A percentile compares a stretch with the other conserved stretches of the same genome.
Conservation (phyloP, 2,329 filamentous ascomycete species). For the Calonectria hawksworthii region DNA sequence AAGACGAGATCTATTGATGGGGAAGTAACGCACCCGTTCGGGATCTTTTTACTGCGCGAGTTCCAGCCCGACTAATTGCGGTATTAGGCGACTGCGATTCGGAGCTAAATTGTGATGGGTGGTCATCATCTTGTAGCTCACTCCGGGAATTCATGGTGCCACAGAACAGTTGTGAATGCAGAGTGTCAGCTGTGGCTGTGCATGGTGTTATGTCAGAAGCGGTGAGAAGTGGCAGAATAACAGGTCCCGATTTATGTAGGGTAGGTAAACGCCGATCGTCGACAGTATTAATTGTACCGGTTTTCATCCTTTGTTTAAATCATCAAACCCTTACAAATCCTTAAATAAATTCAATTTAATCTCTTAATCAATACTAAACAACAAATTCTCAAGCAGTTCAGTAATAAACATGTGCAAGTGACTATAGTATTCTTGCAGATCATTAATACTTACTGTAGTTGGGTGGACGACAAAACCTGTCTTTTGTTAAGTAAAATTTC, state of each 20-base stretch:
- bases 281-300: too few relatives aligned
- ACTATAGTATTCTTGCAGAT: too few relatives aligned
- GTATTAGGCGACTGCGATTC: background rate
- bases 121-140: background rate
- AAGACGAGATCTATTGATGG: background rate
- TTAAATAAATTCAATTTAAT: too few relatives aligned
- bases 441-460: too few relatives aligned
- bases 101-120: background rate
- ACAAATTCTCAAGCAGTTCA: too few relatives aligned
- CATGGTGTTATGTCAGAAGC: background rate
- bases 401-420: too few relatives aligned
- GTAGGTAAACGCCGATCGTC: too few relatives aligned
- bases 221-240: background rate
- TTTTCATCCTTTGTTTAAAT: too few relatives aligned
- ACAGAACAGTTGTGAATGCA: background rate
- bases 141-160: background rate
- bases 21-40: constrained; percentile 1
- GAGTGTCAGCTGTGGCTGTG: background rate
- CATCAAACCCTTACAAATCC: too few relatives aligned
- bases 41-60: constrained; percentile 1
- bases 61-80: background rate
- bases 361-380: too few relatives aligned
- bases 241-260: background rate
- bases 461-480: too few relatives aligned
- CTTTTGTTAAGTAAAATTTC: too few relatives aligned